Evolutionary conservation across 192 early-diverging fungal species (phyloP).

Genomic region (Backusella macrospora): DNA sequence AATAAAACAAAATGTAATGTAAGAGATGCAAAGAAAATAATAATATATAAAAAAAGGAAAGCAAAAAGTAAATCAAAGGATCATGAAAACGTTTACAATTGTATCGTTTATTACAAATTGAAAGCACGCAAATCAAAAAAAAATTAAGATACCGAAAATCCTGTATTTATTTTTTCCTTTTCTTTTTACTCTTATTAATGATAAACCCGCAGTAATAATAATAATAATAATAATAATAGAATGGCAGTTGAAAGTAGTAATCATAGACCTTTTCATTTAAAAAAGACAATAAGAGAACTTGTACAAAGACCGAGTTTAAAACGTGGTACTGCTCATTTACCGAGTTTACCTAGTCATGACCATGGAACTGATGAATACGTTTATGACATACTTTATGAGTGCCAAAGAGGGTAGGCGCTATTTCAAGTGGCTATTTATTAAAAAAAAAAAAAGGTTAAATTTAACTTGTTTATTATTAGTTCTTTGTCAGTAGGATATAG

Average conservation of each 20-base stretch:
- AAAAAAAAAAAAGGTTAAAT: background rate
- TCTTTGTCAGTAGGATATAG: conserved; percentile 51
- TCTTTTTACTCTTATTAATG: too few species aligned
- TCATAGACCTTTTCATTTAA: conserved; percentile 5
- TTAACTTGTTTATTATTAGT: conserved; percentile 22
- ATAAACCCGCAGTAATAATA: too few species aligned
- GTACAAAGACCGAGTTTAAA: conserved; percentile 1
- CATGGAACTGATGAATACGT: conserved; percentile 27
- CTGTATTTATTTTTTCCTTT: too few species aligned
- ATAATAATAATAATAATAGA: background rate
- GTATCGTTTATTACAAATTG: too few species aligned
- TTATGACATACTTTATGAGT: conserved; percentile 47
- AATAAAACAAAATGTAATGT: too few species aligned
- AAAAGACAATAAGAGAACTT: conserved; percentile 9
- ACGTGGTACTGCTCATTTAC: background rate
- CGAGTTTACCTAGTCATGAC: background rate
- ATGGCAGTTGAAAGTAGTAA: background rate
- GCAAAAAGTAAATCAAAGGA: too few species aligned
- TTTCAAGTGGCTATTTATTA: background rate
- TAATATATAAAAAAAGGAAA: too few species aligned
- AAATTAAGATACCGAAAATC: too few species aligned
- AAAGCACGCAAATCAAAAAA: too few species aligned
- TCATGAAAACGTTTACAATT: too few species aligned
- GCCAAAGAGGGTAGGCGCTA: conserved; percentile 45
- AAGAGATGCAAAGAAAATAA: too few species aligned